These are phyloP conservation scores for Chrysanthemum makinoi DNA, from an alignment of 129 eudicot species.

Conservation along the genomic window DNA sequence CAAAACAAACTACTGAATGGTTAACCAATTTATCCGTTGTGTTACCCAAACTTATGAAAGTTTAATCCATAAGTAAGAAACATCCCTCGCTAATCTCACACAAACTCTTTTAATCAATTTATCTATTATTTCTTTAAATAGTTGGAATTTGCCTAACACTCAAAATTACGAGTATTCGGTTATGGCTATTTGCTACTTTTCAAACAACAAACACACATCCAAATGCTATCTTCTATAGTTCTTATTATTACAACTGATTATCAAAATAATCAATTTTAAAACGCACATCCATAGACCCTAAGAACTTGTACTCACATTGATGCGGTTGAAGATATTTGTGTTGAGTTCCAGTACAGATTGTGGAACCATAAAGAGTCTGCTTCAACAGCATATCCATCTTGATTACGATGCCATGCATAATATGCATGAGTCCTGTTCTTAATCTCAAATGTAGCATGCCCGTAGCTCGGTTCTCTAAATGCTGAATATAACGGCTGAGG, in stretches of 20 bases:
- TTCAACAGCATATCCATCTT: slow-evolving; percentile 69
- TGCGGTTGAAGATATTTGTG: slow-evolving; percentile 23
- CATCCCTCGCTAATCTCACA: too few relatives aligned
- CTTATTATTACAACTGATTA: not conserved
- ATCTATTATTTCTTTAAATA: too few relatives aligned
- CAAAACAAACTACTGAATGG: too few relatives aligned
- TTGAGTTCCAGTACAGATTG: slow-evolving; percentile 59
- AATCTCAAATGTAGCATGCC: slow-evolving; percentile 75
- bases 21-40: too few relatives aligned
- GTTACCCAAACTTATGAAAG: too few relatives aligned
- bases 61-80: too few relatives aligned
- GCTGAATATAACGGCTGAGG: slow-evolving; percentile 91
- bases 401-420: slow-evolving; percentile 85
- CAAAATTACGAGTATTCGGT: too few relatives aligned
- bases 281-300: not conserved
- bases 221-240: too few relatives aligned
- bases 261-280: not conserved
- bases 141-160: too few relatives aligned
- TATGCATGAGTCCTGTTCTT: slow-evolving; percentile 76
- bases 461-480: slow-evolving; percentile 80
- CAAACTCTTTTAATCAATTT: too few relatives aligned
- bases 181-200: too few relatives aligned
- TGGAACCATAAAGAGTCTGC: slow-evolving; percentile 78
- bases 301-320: slow-evolving; percentile 26
- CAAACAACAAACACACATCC: too few relatives aligned